Evolutionary conservation across 2,329 filamentous ascomycete genomes (phyloP).

Genomic region (Metarhizium rileyi): DNA sequence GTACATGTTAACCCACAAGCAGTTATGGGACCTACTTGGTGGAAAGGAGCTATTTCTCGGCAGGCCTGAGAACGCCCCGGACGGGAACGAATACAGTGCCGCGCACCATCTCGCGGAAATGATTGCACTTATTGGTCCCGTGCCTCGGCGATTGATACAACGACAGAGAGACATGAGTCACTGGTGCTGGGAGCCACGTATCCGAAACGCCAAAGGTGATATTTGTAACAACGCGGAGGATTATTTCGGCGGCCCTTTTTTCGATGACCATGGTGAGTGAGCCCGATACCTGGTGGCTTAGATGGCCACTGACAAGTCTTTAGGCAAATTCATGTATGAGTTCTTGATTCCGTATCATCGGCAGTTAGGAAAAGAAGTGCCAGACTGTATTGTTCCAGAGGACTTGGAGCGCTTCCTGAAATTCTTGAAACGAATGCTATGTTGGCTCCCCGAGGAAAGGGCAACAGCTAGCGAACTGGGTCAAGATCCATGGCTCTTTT

Average conservation of each 20-base stretch:
- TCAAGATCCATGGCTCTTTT: neutral
- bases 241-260: constrained; percentile 1
- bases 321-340: neutral
- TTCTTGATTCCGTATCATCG: neutral
- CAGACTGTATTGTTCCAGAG: neutral
- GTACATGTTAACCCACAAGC: neutral
- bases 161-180: neutral
- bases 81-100: neutral
- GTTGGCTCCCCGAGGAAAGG: neutral
- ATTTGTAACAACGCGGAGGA: constrained; percentile 1
- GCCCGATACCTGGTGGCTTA: neutral
- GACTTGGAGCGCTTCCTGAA: neutral
- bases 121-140: constrained; percentile 1
- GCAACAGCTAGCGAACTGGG: neutral
- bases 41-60: neutral
- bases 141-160: neutral
- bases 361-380: neutral
- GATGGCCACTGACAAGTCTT: neutral
- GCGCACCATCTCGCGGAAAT: neutral
- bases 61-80: neutral
- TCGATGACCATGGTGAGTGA: constrained; percentile 1
- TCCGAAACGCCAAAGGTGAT: neutral
- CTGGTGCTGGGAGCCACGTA: neutral
- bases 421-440: neutral
- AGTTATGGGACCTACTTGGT: neutral